Evolutionary conservation across 805 yeast genomes (phyloP).

Genomic region (Grigorovia jiainica): DNA sequence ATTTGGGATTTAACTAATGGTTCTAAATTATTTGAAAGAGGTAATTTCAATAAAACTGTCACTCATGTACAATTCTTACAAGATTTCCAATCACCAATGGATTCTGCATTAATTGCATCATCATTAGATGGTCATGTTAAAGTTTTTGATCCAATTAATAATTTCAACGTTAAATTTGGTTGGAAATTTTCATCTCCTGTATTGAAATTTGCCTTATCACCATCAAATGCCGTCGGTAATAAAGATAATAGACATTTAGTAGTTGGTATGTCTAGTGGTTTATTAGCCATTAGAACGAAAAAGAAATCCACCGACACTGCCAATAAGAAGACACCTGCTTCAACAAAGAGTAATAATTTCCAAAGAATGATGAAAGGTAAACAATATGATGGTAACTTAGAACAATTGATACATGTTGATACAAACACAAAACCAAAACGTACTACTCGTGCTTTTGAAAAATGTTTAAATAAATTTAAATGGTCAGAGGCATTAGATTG

Average conservation of each 20-base stretch:
- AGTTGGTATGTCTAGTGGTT: constrained; percentile 84
- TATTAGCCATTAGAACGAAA: constrained; percentile 80
- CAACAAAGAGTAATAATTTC: constrained; percentile 46
- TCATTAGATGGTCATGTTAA: constrained; percentile 96
- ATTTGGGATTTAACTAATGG: constrained; percentile 87
- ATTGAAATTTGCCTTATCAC: constrained; percentile 80
- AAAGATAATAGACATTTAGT: constrained; percentile 64
- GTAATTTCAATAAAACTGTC: constrained; percentile 88
- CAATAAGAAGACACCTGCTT: constrained; percentile 19
- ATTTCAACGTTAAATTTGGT: constrained; percentile 88
- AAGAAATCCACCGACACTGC: constrained; percentile 44
- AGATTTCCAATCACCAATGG: constrained; percentile 25
- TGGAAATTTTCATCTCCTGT: constrained; percentile 97
- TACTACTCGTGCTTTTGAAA: constrained; percentile 74
- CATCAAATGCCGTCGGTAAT: constrained; percentile 30
- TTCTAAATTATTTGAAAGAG: constrained; percentile 55
- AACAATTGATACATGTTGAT: constrained; percentile 59
- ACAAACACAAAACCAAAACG: constrained; percentile 43
- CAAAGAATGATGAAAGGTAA: constrained; percentile 83
- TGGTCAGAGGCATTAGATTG: constrained; percentile 91
- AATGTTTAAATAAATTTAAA: constrained; percentile 72
- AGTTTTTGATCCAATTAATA: constrained; percentile 70
- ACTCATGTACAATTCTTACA: constrained; percentile 49
- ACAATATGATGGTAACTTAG: constrained; percentile 85
- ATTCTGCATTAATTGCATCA: constrained; percentile 67